These are phyloP conservation scores for Pichia heedii DNA, from an alignment of 805 yeast genomes.

Conservation along the genomic window DNA sequence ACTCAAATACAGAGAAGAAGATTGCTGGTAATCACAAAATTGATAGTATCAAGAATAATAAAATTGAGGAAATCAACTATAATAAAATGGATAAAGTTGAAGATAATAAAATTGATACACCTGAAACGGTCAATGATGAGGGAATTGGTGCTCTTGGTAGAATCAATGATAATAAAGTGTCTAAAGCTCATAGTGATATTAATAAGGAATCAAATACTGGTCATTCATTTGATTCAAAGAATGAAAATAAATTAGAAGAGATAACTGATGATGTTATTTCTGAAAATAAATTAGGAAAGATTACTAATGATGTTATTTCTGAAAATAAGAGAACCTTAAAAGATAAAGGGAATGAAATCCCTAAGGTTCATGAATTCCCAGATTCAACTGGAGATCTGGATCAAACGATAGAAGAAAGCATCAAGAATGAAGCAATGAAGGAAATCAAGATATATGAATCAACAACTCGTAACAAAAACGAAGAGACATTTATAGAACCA, in stretches of 20 bases:
- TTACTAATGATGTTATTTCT: neutral
- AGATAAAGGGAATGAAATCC: neutral
- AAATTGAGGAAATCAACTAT: too few relatives aligned
- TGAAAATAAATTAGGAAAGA: neutral
- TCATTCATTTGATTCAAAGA: too few relatives aligned
- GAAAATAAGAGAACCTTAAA: neutral
- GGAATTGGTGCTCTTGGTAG: too few relatives aligned
- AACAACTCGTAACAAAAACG: neutral
- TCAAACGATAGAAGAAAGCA: neutral
- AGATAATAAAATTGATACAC: neutral
- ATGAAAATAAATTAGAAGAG: neutral
- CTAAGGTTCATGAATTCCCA: neutral
- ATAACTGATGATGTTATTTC: neutral
- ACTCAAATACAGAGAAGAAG: neutral
- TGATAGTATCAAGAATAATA: neutral
- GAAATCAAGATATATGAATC: neutral
- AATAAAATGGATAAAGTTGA: too few relatives aligned
- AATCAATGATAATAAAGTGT: too few relatives aligned
- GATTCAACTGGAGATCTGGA: neutral
- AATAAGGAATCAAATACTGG: too few relatives aligned
- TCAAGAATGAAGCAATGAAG: constrained; percentile 1
- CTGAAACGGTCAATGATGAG: too few relatives aligned
- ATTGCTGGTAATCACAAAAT: neutral
- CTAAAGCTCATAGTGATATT: too few relatives aligned
- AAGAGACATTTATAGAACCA: neutral